phyloP scores from a whole-genome alignment of 345 rosid genomes.

The Alliaria petiolata region DNA sequence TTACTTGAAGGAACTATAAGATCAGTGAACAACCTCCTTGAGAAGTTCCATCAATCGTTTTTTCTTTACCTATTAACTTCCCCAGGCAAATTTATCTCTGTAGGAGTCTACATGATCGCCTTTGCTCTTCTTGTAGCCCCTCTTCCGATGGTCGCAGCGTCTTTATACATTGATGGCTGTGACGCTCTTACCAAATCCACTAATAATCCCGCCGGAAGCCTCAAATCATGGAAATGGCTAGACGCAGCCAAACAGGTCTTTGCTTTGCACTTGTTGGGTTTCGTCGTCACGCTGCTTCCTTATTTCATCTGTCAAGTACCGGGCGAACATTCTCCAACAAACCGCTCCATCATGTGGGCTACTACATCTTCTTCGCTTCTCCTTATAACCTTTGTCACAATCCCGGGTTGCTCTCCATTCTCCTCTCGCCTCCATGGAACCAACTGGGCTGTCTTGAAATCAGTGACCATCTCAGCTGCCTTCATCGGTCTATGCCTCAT shows the following conservation, averaged over 20 bases:
- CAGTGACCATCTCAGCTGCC: conserved; percentile 70
- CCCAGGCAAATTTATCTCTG: conserved; percentile 82
- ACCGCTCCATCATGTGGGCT: conserved; percentile 55
- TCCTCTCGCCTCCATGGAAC: conserved; percentile 31
- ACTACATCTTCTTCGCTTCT: conserved; percentile 51
- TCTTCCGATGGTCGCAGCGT: conserved; percentile 83
- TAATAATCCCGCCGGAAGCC: conserved; percentile 20
- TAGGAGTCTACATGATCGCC: conserved; percentile 95
- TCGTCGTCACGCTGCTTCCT: conserved; percentile 60
- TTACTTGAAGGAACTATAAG: conserved; percentile 88
- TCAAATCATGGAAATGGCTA: conserved; percentile 79
- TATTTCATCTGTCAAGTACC: conserved; percentile 59
- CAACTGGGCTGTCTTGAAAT: conserved; percentile 70
- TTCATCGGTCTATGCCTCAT: conserved; percentile 83
- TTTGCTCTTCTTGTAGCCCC: conserved; percentile 89
- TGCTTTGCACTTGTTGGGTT: conserved; percentile 69
- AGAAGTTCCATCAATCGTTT: conserved; percentile 97
- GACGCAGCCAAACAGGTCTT: conserved; percentile 68
- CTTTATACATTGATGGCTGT: conserved; percentile 63
- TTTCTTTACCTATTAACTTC: conserved; percentile 84
- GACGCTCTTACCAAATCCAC: conserved; percentile 29
- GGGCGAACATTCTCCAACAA: conserved; percentile 45
- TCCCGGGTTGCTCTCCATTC: conserved; percentile 44
- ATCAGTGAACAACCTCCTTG: conserved; percentile 92
- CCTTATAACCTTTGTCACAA: conserved; percentile 35